These are phyloP conservation scores for Boletus pseudopeckii DNA, from an alignment of 768 basidiomycete genomes.

Conservation along the genomic window DNA sequence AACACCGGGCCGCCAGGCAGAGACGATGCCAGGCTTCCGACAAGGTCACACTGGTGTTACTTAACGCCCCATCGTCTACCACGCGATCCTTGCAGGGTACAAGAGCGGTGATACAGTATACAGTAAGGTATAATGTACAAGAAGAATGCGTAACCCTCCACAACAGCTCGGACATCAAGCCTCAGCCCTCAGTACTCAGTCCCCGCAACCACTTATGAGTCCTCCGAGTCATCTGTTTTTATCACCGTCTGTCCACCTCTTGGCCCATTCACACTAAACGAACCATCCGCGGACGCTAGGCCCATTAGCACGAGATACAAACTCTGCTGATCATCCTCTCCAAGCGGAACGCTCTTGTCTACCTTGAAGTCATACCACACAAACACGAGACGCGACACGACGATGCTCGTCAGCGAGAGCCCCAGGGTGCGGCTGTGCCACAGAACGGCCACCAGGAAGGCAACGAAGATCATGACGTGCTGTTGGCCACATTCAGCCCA, in stretches of 20 bases:
- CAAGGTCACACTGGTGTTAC: too few species aligned
- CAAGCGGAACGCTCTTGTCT: conserved; percentile 26
- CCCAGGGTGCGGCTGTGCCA: conserved; percentile 22
- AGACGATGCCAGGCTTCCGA: too few species aligned
- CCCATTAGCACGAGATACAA: conserved; percentile 31
- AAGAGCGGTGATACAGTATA: too few species aligned
- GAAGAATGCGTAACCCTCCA: neutral
- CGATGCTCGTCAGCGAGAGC: conserved; percentile 16
- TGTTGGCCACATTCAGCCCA: conserved; percentile 36
- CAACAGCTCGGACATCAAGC: neutral
- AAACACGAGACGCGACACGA: conserved; percentile 21
- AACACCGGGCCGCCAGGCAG: too few species aligned
- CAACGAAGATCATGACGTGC: conserved; percentile 35
- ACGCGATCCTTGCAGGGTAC: too few species aligned
- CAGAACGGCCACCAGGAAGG: conserved; percentile 10
- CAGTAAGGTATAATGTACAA: neutral
- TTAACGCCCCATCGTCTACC: too few species aligned
- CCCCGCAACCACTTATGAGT: neutral
- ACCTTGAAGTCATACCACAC: conserved; percentile 29
- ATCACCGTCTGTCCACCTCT: neutral
- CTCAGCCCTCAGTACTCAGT: too few species aligned
- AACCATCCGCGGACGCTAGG: conserved; percentile 3
- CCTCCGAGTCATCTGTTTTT: neutral
- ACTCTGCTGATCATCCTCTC: conserved; percentile 34
- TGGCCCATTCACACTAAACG: neutral